Conservation (phyloP, 148 eudicot species). For the Vaccinium darrowii region DNA sequence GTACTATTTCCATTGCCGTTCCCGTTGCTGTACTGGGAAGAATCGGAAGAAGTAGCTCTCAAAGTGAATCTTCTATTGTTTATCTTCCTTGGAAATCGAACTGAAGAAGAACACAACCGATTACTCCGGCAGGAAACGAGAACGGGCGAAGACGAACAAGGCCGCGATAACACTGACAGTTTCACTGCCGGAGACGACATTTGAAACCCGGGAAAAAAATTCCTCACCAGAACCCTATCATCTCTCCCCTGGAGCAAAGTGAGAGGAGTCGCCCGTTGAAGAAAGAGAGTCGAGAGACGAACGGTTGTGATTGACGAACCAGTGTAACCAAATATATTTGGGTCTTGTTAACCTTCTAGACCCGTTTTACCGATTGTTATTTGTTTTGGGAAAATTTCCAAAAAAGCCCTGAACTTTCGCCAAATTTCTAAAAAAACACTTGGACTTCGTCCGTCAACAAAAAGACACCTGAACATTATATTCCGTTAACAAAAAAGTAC, state of each 20-base stretch:
- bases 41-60: constrained; percentile 21
- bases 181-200: constrained; percentile 29
- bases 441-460: too few species aligned
- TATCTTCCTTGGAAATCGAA: constrained; percentile 17
- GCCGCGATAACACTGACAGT: not conserved
- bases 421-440: too few species aligned
- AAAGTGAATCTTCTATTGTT: constrained; percentile 6
- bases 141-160: not conserved
- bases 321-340: too few species aligned
- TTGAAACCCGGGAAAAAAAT: not conserved
- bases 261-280: not conserved
- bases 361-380: too few species aligned
- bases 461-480: too few species aligned
- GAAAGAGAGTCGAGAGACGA: not conserved
- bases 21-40: constrained; percentile 4
- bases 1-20: not conserved
- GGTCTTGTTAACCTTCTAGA: too few species aligned
- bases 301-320: not conserved
- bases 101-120: constrained; percentile 9
- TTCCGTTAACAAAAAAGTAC: too few species aligned
- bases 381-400: too few species aligned
- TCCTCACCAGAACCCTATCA: constrained; percentile 18
- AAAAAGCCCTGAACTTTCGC: too few species aligned
- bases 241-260: constrained; percentile 3
- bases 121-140: constrained; percentile 10